Evolutionary conservation across 73 alveolate genomes (phyloP), one percentile per base, ranked within the genome.

Genomic region (Paramecium sexaurelia): DNA sequence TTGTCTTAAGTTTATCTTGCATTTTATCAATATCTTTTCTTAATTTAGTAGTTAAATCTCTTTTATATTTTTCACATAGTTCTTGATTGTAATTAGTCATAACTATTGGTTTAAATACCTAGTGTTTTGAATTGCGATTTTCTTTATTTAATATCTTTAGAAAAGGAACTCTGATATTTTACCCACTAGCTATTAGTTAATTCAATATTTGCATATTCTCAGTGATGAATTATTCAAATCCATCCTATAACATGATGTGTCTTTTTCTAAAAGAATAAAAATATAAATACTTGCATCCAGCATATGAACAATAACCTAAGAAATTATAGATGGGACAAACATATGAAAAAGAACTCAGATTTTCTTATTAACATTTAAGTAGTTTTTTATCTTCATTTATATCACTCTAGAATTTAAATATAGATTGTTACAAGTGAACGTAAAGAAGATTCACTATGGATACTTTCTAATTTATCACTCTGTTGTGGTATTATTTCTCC

Each of bases 11-110:
- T 71, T 71, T 71, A 36, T 71, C 86, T 71, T 71, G 27, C 86
- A 71, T 71, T 40, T 71, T 71, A 36, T 71, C 86, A 71, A 71
- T 71, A 33, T 71, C 86, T 19, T 32, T 71, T 37, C 17, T 71
- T n/a, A 71, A 37, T 37, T 71, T 71, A 36, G 32, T 41, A 26
- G 43, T 61, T 61, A 61, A 32, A 24, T 41, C 43, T 61, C 83
- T 26, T 15, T 61, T 61, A 61, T 61, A 61, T 13, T 61, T 61
- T 61, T 61, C 83, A 61, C 83, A 61, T 7, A 26, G 83, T 61
- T 61, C 83, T 61, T 26, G 47, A 29, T 26, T 61, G 83, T 61
- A 61, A 61, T 61, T 26, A 10, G 26, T 32, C 26, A 61, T 61
- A 26, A 61, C 83, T 11, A 26, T 61, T 11, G 83, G 83, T 29